phyloP scores from a whole-genome alignment of 345 rosid species.

The Isatis tinctoria region DNA sequence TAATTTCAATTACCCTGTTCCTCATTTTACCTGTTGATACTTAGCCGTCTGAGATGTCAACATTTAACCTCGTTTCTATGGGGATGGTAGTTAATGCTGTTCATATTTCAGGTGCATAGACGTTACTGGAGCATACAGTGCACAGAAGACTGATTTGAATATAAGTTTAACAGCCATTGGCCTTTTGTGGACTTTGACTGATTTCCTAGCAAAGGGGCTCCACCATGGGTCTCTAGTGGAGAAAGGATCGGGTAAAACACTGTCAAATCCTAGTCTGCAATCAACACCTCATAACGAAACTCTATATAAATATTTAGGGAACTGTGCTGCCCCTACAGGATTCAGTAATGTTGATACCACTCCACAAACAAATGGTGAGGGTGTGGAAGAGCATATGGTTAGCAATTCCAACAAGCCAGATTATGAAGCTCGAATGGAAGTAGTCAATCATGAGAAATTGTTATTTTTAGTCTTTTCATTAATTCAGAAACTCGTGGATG shows the following conservation, averaged over 20 bases:
- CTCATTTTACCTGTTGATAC: background rate
- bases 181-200: constrained; percentile 90
- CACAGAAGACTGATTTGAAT: constrained; percentile 87
- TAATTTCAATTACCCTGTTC: background rate
- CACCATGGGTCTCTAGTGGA: constrained; percentile 40
- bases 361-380: constrained; percentile 44
- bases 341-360: constrained; percentile 29
- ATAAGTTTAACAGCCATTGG: constrained; percentile 96
- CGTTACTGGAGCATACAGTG: constrained; percentile 96
- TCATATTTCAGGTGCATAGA: constrained; percentile 75
- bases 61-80: background rate
- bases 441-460: constrained; percentile 59
- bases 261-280: constrained; percentile 10
- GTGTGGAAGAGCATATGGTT: constrained; percentile 34
- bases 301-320: background rate
- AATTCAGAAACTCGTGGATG: constrained; percentile 91
- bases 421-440: constrained; percentile 32
- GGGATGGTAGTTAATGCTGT: constrained; percentile 22
- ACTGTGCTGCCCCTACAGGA: constrained; percentile 32
- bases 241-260: constrained; percentile 51
- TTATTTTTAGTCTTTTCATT: constrained; percentile 78
- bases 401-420: constrained; percentile 30
- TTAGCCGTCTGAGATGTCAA: constrained; percentile 7
- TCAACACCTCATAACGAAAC: background rate
- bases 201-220: constrained; percentile 80